phyloP scores from a whole-genome alignment of 2,329 filamentous ascomycete species.

The Teratosphaeria epicoccoides region DNA sequence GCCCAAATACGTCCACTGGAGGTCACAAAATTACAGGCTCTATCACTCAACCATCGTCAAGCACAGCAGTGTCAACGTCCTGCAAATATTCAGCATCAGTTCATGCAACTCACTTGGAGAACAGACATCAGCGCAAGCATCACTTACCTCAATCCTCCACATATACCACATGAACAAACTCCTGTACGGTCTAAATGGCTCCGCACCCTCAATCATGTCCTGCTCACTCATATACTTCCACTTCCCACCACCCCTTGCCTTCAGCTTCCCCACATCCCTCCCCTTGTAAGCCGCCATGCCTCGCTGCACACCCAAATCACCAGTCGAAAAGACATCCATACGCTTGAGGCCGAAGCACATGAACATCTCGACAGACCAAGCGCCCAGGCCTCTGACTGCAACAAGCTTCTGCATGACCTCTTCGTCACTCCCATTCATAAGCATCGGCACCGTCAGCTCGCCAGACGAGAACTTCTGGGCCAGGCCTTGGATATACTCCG shows the following conservation, averaged over 20 bases:
- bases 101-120: not conserved
- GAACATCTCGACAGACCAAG: slow-evolving; percentile 97
- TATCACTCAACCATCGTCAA: not conserved
- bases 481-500: slow-evolving; percentile 83
- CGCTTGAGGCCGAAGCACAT: slow-evolving; percentile 89
- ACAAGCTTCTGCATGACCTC: slow-evolving; percentile 73
- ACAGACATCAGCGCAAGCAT: not conserved
- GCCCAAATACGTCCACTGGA: not conserved
- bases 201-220: slow-evolving; percentile 78
- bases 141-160: slow-evolving; percentile 49
- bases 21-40: not conserved
- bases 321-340: slow-evolving; percentile 85
- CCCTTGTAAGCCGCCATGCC: slow-evolving; percentile 86
- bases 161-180: slow-evolving; percentile 98
- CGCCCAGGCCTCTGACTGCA: slow-evolving; percentile 75
- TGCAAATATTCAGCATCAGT: not conserved
- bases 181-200: slow-evolving; percentile 71
- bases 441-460: slow-evolving; percentile 63
- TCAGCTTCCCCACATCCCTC: slow-evolving; percentile 72
- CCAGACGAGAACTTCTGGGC: slow-evolving; percentile 69
- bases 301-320: slow-evolving; percentile 86
- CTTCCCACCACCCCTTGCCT: slow-evolving; percentile 68
- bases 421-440: slow-evolving; percentile 72
- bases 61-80: not conserved
- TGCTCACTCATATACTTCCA: slow-evolving; percentile 97